Conservation (phyloP, 805 yeast genomes). For the Pichia membranifaciens region DNA sequence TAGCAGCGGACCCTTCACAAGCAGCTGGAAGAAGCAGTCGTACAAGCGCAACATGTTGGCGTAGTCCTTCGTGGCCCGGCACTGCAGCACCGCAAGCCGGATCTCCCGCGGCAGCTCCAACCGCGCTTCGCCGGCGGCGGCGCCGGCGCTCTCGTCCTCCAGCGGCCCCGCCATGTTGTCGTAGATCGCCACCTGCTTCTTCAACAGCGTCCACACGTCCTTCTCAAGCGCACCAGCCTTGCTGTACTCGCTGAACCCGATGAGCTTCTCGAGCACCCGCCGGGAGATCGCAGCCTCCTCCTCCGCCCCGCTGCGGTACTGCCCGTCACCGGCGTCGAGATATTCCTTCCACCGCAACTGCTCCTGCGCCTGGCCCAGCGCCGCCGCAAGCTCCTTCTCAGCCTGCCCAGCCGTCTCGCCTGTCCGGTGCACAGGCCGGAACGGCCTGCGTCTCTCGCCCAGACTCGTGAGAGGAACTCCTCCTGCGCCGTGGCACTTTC, state of each 20-base stretch:
- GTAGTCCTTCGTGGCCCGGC: constrained; percentile 5
- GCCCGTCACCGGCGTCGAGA: neutral
- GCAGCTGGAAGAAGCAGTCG: constrained; percentile 7
- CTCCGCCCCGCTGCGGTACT: neutral
- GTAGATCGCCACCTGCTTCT: constrained; percentile 15
- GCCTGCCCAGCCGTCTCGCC: too few species aligned
- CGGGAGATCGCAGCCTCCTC: too few species aligned
- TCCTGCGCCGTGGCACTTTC: neutral
- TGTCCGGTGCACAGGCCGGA: neutral
- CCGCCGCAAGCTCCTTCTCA: too few species aligned
- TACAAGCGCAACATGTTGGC: constrained; percentile 3
- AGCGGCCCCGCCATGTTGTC: constrained; percentile 17
- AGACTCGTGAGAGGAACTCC: too few species aligned
- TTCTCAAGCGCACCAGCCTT: constrained; percentile 15
- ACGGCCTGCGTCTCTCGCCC: neutral
- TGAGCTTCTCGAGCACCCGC: constrained; percentile 12
- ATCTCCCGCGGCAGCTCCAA: constrained; percentile 4
- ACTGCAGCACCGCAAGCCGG: constrained; percentile 1
- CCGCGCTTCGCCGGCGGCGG: neutral
- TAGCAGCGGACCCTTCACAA: constrained; percentile 1
- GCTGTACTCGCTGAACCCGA: constrained; percentile 15
- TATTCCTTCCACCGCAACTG: neutral
- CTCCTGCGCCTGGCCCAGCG: neutral
- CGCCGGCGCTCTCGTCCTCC: neutral
- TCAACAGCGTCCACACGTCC: constrained; percentile 17